Evolutionary conservation across 1,139 yeast species (phyloP), one percentile per base, ranked within the genome.

Genomic region (Lodderomyces elongisporus): DNA sequence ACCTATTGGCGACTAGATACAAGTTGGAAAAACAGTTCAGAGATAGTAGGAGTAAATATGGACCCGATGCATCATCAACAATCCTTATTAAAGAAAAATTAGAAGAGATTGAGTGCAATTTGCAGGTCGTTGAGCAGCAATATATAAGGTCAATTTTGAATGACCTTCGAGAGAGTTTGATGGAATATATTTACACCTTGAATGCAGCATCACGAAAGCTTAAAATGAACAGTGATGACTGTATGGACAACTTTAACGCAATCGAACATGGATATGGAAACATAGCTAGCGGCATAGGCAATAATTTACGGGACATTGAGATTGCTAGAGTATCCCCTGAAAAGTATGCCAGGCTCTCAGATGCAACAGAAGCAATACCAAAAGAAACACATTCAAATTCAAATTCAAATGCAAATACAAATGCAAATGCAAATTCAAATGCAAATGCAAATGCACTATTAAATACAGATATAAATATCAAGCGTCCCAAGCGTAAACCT

Each of bases 81-180:
- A 20, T 59, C 9, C 50, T 70, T 14, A 52, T 68, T 3, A 58
- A 56, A 35, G 83, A 77, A 44, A 60, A 60, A 31, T 47, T 76
- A 23, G 82, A 77, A 46, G 77, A 72, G 40, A 51, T 65, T 32
- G 62, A 61, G 22, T 63, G 70, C 43, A 66, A 73, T 28, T 57
- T 73, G 14, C 71, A 65, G 33, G 70, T 76, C 17, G 70, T 73
- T 6, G 71, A 70, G 39, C 65, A 61, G 23, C 83, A 77, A 45
- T 62, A 66, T 33, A 55, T 62, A 5, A 59, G 76, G 34, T 60
- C 78, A 0, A 65, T 77, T 14, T 58, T 63, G 25, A 60, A 52
- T 14, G 67, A 66, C 8, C 57, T 77, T 40, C 70, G 61, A 38
- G 66, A 63, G 12, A 50, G 76, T 1, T 49, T 74, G 6, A 48